Evolutionary conservation across 805 yeast species (phyloP).

Genomic region (Suhomyces sp.): DNA sequence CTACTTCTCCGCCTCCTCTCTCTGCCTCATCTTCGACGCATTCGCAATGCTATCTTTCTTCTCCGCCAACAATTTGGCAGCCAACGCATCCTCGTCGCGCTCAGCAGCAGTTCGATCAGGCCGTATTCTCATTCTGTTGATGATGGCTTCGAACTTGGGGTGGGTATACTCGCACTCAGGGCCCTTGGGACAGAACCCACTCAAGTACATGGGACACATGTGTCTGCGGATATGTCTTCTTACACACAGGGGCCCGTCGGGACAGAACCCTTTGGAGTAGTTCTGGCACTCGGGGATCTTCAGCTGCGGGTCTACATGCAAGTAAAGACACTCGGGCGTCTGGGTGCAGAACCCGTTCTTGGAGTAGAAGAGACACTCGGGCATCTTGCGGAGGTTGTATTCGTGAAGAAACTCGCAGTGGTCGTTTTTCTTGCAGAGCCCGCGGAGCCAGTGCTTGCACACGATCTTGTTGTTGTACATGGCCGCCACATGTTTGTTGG

Average conservation of each 20-base stretch:
- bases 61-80: constrained; percentile 3
- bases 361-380: constrained; percentile 87
- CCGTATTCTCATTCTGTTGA: constrained; percentile 40
- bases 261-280: constrained; percentile 87
- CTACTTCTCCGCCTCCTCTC: not conserved
- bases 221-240: constrained; percentile 75
- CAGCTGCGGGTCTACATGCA: constrained; percentile 86
- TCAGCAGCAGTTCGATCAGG: constrained; percentile 36
- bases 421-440: constrained; percentile 93
- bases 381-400: constrained; percentile 90
- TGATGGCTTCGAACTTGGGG: constrained; percentile 62
- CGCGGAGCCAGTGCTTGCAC: constrained; percentile 97
- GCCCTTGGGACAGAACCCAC: constrained; percentile 50
- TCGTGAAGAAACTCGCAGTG: constrained; percentile 96
- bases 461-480: constrained; percentile 62
- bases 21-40: constrained; percentile 1
- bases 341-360: constrained; percentile 87
- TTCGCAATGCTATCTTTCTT: constrained; percentile 2
- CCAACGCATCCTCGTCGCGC: constrained; percentile 12
- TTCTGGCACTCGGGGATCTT: constrained; percentile 85
- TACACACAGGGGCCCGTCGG: constrained; percentile 82
- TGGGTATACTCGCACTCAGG: constrained; percentile 75
- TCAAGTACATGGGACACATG: constrained; percentile 73
- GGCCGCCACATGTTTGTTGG: constrained; percentile 73
- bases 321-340: constrained; percentile 87